These are phyloP conservation scores for Gymnopilus junonius DNA, from an alignment of 768 basidiomycete genomes.

Conservation along the genomic window DNA sequence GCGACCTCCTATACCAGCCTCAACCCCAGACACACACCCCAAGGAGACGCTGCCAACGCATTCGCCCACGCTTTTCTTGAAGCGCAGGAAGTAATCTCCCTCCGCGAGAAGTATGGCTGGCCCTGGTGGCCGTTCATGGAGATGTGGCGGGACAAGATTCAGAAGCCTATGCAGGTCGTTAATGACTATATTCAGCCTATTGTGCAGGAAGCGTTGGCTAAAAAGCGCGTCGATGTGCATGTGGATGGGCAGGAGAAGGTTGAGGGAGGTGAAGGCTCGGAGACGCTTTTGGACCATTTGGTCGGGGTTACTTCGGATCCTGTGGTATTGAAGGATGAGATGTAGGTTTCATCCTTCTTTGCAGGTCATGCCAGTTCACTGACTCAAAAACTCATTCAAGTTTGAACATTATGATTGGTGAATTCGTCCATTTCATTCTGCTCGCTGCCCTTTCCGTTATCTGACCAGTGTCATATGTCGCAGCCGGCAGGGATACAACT, in stretches of 20 bases:
- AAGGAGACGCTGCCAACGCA: constrained; percentile 42
- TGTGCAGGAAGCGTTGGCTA: neutral
- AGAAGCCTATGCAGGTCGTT: neutral
- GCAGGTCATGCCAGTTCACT: neutral
- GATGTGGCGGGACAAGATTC: neutral
- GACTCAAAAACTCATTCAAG: neutral
- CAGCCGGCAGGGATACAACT: constrained; percentile 61
- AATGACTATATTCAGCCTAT: neutral
- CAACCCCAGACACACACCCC: constrained; percentile 45
- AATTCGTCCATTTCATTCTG: neutral
- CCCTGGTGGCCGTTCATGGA: neutral
- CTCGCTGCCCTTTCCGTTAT: neutral
- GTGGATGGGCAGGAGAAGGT: neutral
- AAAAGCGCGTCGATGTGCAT: neutral
- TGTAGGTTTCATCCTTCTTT: neutral
- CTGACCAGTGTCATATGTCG: constrained; percentile 48
- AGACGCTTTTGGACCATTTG: constrained; percentile 1
- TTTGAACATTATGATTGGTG: neutral
- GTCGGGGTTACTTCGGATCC: constrained; percentile 21
- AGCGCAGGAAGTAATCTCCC: neutral
- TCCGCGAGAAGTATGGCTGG: neutral
- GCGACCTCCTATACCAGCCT: constrained; percentile 28
- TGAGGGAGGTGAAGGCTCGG: no score
- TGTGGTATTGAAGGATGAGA: constrained; percentile 43
- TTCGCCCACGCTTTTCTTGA: neutral